Base-by-base conservation (phyloP, 306 rosid species). In the Echinosophora koreensis region DNA sequence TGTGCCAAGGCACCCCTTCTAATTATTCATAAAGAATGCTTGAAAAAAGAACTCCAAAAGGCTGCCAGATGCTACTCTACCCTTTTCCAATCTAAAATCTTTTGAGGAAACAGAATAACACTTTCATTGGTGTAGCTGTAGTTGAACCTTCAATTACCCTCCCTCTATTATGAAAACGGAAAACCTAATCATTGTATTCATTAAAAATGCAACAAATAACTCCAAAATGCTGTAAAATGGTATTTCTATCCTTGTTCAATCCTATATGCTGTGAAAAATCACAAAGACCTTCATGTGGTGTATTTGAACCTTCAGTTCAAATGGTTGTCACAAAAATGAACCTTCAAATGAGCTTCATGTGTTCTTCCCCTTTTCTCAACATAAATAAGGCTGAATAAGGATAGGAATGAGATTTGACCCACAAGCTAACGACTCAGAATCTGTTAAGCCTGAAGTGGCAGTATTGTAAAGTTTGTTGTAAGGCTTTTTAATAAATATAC, bases 181-280 rank as follows among this genome's bases (percentile, higher is more conserved):
- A 60, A 30, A 13, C 30, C 30, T 37, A 37, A 41, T 27, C 11
- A 28, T 28, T 5, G 58, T 30, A 66, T 44, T 22, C 69, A 39
- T 44, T 30, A 13, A 58, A 17, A 58, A 68, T 69, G 60, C 57
- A 15, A 32, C 32, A 69, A 69, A 52, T 67, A 50, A 32, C 59
- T 49, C 28, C 62, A 51, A 47, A 54, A 69, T 38, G 30, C n/a
- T 50, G 28, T 50, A 32, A 49, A 50, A 32, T 4, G 17, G 11
- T 32, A 50, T 68, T 67, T 41, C 15, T 16, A 39, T 49, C 70
- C 69, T 38, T 37, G 8, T 63, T 63, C 30, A 15, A 35, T 16
- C 30, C 7, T 16, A 15, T 3, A 17, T 3, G 22, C 37, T 2
- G 30, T 1, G 30, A 34, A 6, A 61, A 34, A 34, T 22, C 0